Evolutionary conservation across 1,284 basidiomycete genomes (phyloP), one percentile per base, ranked within the genome.

Genomic region (Cutaneotrichosporon daszewskae): DNA sequence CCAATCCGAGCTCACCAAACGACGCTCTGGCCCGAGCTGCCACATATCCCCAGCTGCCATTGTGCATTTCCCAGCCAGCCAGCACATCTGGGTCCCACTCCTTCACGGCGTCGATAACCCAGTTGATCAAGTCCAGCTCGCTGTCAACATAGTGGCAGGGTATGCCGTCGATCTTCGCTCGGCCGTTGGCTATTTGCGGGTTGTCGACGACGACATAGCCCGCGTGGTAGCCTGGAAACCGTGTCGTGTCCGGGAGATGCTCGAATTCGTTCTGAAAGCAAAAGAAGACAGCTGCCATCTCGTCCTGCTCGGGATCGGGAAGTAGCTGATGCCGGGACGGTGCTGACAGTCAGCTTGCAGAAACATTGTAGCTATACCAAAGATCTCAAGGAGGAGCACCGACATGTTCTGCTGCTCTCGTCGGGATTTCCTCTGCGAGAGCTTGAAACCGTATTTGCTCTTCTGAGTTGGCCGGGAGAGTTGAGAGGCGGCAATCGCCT

Each of bases 11-110:
- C 71, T 42, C 52, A 86, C 87, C 81, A 52, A 83, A 81, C 10
- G 72, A 68, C 48, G 68, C 66, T 23, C 62, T 37, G 0, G 81
- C 84, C 35, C 92, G 77, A n/a, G 79, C 79, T 40, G 77, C 74
- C 1, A 96, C 70, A 68, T 91, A 97, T 0, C 91, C 91, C 94
- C 94, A 98, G 2, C 87, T 90, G 0, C 79, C 75, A 14, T 77
- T 77, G 61, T 96, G 87, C 12, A 95, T 77, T 55, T 98, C 92
- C 86, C 89, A 97, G 9, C 94, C 94, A 0, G 81, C 78, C 2
- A 98, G 64, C 32, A 96, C 83, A 64, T 98, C 94, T 0, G 94
- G 94, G 68, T 98, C 90, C 59, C 87, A 74, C 0, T 82, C 78
- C 19, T 81, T 69, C 2, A 95, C 79, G 18, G 82, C 71, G 59